phyloP scores from a whole-genome alignment of 352 stramenopile genomes.

The Phytopythium oedochilum region DNA sequence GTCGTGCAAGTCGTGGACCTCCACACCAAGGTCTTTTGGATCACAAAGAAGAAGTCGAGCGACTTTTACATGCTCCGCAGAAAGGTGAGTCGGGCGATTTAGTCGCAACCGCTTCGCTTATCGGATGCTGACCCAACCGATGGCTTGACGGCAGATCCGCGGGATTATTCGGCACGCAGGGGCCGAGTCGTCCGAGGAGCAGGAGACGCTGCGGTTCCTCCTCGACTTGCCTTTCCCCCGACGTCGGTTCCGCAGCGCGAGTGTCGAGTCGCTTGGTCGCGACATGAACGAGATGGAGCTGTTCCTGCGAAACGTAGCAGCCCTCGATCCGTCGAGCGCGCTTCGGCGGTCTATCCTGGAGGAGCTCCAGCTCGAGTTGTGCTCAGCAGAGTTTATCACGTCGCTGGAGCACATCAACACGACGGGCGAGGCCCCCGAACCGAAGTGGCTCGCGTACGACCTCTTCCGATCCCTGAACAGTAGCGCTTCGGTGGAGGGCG shows the following conservation, averaged over 20 bases:
- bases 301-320: slow-evolving; percentile 68
- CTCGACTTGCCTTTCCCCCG: slow-evolving; percentile 69
- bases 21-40: slow-evolving; percentile 82
- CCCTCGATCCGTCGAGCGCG: slow-evolving; percentile 51
- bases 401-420: slow-evolving; percentile 77
- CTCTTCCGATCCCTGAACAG: slow-evolving; percentile 71
- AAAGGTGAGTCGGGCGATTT: no score
- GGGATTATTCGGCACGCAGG: slow-evolving; percentile 31
- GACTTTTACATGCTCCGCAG: slow-evolving; percentile 70
- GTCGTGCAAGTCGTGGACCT: slow-evolving; percentile 72
- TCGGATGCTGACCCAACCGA: no score
- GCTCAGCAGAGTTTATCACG: slow-evolving; percentile 67
- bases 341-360: slow-evolving; percentile 55
- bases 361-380: slow-evolving; percentile 71
- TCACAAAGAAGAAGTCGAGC: slow-evolving; percentile 74
- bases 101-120: background rate
- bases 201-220: slow-evolving; percentile 65
- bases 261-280: slow-evolving; percentile 33
- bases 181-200: slow-evolving; percentile 28
- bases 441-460: slow-evolving; percentile 78
- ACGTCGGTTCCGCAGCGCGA: slow-evolving; percentile 46
- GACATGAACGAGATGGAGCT: slow-evolving; percentile 61
- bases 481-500: slow-evolving; percentile 52
- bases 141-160: slow-evolving; percentile 17
- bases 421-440: slow-evolving; percentile 48